Percentiles rank a stretch among this genome's conserved stretches.
These are phyloP conservation scores for Raffaelea albimanens DNA, from an alignment of 2,329 filamentous ascomycete genomes.

Conservation along the genomic window DNA sequence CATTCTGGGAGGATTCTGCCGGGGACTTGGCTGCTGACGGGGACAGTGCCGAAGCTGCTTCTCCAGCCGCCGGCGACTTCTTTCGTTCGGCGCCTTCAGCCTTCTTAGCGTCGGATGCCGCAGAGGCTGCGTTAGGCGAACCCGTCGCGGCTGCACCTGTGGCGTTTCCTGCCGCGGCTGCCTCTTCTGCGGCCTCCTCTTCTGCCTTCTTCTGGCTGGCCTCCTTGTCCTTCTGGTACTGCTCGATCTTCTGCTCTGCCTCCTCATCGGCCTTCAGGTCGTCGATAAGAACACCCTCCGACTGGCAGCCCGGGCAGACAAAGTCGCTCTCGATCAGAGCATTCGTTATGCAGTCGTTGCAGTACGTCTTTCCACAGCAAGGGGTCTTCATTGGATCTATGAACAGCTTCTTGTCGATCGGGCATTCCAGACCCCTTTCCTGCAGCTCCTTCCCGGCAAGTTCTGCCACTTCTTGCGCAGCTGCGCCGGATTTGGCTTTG, in stretches of 20 bases:
- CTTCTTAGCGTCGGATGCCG: not conserved
- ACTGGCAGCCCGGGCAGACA: constrained; percentile 83
- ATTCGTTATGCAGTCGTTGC: constrained; percentile 99
- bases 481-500: constrained; percentile 78
- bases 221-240: constrained; percentile 53
- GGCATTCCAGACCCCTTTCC: constrained; percentile 81
- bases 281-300: constrained; percentile 86
- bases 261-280: constrained; percentile 79
- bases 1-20: constrained; percentile 18
- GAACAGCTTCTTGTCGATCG: constrained; percentile 96
- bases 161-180: not conserved
- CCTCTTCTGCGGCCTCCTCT: constrained; percentile 6
- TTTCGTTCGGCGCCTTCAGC: not conserved
- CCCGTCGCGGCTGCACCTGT: not conserved
- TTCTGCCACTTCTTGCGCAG: constrained; percentile 67
- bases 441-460: constrained; percentile 78
- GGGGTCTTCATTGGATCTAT: constrained; percentile 98
- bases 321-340: constrained; percentile 98
- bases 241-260: constrained; percentile 66
- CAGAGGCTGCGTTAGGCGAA: not conserved
- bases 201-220: constrained; percentile 28
- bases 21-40: constrained; percentile 15
- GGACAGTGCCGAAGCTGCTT: constrained; percentile 12
- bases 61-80: constrained; percentile 3
- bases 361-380: constrained; percentile 97